phyloP scores from a whole-genome alignment of 805 yeast species.

The Kodamaea laetipori region DNA sequence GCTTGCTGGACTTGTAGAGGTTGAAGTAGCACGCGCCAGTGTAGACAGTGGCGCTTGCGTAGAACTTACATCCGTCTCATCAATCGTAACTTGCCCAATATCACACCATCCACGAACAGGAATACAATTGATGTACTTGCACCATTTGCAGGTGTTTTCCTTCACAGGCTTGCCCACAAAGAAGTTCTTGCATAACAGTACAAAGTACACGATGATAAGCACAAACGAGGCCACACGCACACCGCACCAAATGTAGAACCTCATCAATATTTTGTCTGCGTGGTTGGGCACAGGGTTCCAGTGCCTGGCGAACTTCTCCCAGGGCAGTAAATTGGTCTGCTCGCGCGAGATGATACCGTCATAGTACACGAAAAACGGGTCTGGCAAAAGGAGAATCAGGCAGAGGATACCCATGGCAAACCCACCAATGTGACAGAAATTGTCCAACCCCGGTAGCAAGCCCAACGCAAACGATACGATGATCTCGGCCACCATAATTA shows the following conservation, averaged over 20 bases:
- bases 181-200: slow-evolving; percentile 50
- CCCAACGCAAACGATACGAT: slow-evolving; percentile 63
- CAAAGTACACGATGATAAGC: slow-evolving; percentile 52
- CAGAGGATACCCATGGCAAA: slow-evolving; percentile 60
- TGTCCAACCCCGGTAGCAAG: slow-evolving; percentile 70
- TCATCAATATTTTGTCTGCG: slow-evolving; percentile 34
- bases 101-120: slow-evolving; percentile 76
- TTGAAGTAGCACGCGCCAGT: slow-evolving; percentile 11
- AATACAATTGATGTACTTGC: slow-evolving; percentile 69
- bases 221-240: slow-evolving; percentile 49
- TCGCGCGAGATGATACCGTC: slow-evolving; percentile 39
- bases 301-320: slow-evolving; percentile 35
- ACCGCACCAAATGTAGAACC: slow-evolving; percentile 55
- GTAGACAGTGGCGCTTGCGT: slow-evolving; percentile 10
- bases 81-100: slow-evolving; percentile 40
- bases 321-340: slow-evolving; percentile 28
- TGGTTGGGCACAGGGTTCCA: slow-evolving; percentile 44
- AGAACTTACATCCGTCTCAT: slow-evolving; percentile 9
- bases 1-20: slow-evolving; percentile 11
- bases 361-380: slow-evolving; percentile 52
- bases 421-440: slow-evolving; percentile 77
- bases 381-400: slow-evolving; percentile 53
- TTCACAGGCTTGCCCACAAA: slow-evolving; percentile 28
- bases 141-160: slow-evolving; percentile 58
- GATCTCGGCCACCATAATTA: slow-evolving; percentile 56